Conservation (phyloP, 805 yeast species). For the Pichia scutulata region DNA sequence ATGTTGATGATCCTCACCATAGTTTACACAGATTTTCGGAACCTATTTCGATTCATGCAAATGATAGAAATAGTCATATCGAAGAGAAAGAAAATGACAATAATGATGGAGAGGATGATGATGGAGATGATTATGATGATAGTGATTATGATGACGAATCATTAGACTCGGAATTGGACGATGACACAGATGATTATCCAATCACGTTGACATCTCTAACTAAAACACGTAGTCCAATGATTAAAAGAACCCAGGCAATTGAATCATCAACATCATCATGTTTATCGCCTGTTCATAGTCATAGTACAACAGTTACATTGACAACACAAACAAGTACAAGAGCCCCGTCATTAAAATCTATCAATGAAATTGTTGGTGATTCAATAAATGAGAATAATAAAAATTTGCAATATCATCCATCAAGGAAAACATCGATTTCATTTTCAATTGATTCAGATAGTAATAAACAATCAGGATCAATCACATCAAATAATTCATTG, state of each 20-base stretch:
- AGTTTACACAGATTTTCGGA: background rate
- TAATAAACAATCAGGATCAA: conserved; percentile 18
- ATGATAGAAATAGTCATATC: background rate
- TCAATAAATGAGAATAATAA: conserved; percentile 1
- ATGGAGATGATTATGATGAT: conserved; percentile 18
- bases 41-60: background rate
- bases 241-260: background rate
- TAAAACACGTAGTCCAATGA: conserved; percentile 2
- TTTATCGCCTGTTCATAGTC: conserved; percentile 12
- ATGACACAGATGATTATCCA: conserved; percentile 12
- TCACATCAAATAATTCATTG: conserved; percentile 14
- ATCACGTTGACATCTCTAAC: conserved; percentile 5
- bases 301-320: conserved; percentile 11
- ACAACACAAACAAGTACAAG: conserved; percentile 9
- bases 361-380: conserved; percentile 2
- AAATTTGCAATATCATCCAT: conserved; percentile 15
- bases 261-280: conserved; percentile 11
- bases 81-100: conserved; percentile 21
- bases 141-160: conserved; percentile 14
- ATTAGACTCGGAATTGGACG: conserved; percentile 6
- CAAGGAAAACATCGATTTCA: conserved; percentile 24
- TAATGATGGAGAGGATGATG: conserved; percentile 9
- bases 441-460: conserved; percentile 14
- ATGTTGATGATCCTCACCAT: background rate
- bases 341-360: conserved; percentile 7